A percentile compares a stretch with the other conserved stretches of the same genome.
Conservation (phyloP, 2,329 filamentous ascomycete species). For the Phaeosphaeriaceae sp. region DNA sequence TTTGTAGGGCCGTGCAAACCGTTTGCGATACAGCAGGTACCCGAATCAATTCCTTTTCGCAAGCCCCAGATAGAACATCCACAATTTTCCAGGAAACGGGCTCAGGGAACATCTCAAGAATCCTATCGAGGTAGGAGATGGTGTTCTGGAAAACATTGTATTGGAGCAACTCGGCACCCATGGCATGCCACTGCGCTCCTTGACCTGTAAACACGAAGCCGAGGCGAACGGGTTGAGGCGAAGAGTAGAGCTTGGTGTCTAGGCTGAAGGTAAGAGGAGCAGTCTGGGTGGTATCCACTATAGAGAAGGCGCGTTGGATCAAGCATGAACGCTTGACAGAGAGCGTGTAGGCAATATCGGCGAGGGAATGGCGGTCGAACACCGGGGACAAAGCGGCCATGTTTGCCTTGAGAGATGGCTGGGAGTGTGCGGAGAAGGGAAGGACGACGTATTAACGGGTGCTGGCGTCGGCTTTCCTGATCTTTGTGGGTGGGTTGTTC, state of each 20-base stretch:
- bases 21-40: constrained; percentile 23
- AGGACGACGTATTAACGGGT: constrained; percentile 1
- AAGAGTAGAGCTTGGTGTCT: constrained; percentile 4
- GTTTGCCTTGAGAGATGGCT: constrained; percentile 4
- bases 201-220: constrained; percentile 37
- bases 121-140: constrained; percentile 4
- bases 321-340: constrained; percentile 2
- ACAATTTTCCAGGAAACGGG: neutral
- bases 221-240: constrained; percentile 15
- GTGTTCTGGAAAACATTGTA: constrained; percentile 4
- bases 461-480: neutral
- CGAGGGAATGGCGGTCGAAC: neutral
- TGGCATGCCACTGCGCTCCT: constrained; percentile 34
- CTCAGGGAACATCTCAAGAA: neutral
- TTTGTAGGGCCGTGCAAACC: constrained; percentile 30
- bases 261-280: too few species aligned
- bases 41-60: constrained; percentile 1
- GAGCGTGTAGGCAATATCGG: constrained; percentile 14
- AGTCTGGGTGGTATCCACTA: neutral
- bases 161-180: constrained; percentile 24
- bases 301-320: constrained; percentile 2
- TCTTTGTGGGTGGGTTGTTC: too few species aligned
- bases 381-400: neutral
- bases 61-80: neutral
- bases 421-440: constrained; percentile 12